Evolutionary conservation across 2,329 filamentous ascomycete species (phyloP).

Genomic region (Davidsoniella virescens): DNA sequence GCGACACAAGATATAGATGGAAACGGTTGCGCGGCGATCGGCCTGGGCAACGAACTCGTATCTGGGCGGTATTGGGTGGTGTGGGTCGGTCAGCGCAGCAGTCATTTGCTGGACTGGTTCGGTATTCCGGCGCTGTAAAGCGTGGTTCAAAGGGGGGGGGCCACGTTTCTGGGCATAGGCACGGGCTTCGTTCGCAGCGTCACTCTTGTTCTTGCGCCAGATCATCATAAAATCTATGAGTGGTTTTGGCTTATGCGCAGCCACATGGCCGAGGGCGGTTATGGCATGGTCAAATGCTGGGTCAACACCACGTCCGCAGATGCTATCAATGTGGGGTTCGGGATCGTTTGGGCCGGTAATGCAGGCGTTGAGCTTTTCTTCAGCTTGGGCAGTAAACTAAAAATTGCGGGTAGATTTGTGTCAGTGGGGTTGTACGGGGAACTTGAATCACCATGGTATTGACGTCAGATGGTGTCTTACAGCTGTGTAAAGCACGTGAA

Average conservation of each 20-base stretch:
- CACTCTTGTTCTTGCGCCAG: constrained; percentile 92
- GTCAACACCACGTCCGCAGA: constrained; percentile 83
- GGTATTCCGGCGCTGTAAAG: constrained; percentile 54
- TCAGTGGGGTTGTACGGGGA: constrained; percentile 12
- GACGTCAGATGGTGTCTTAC: constrained; percentile 28
- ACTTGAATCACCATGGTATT: background rate
- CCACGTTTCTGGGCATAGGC: constrained; percentile 29
- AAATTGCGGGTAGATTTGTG: background rate
- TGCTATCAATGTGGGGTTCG: constrained; percentile 69
- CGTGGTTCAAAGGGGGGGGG: constrained; percentile 20
- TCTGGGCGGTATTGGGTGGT: constrained; percentile 3
- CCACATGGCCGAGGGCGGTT: constrained; percentile 81
- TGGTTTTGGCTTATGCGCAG: constrained; percentile 82
- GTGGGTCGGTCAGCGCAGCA: constrained; percentile 33
- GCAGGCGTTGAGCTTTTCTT: constrained; percentile 85
- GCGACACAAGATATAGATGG: constrained; percentile 88
- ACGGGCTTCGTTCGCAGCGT: constrained; percentile 59
- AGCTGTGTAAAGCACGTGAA: constrained; percentile 91
- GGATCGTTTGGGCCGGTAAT: constrained; percentile 64
- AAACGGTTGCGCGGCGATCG: constrained; percentile 81
- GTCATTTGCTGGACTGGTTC: constrained; percentile 36
- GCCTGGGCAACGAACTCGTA: constrained; percentile 56
- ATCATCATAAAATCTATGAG: constrained; percentile 96
- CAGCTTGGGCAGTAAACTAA: constrained; percentile 86
- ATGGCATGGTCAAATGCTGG: constrained; percentile 87